phyloP scores from a whole-genome alignment of 208 protist genomes.

The Vickermania spadyakhi region DNA sequence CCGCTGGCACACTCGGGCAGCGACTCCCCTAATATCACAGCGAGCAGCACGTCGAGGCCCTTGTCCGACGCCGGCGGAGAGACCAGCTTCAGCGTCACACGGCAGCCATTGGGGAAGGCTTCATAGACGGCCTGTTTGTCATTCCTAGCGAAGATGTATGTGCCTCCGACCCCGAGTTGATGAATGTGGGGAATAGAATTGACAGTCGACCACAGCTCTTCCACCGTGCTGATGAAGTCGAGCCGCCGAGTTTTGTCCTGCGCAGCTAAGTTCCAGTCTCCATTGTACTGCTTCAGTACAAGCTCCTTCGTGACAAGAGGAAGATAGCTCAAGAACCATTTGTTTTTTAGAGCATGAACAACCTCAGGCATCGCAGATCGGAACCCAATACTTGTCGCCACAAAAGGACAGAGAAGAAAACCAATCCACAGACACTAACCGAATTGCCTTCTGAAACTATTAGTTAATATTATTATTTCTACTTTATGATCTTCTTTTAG shows the following conservation, averaged over 20 bases:
- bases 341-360: constrained; percentile 60
- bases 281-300: constrained; percentile 67
- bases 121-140: constrained; percentile 84
- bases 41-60: constrained; percentile 58
- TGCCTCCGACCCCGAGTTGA: constrained; percentile 67
- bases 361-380: constrained; percentile 4
- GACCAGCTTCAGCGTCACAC: constrained; percentile 64
- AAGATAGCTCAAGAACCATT: constrained; percentile 83
- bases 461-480: too few species aligned
- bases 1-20: constrained; percentile 27
- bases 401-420: too few species aligned
- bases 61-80: constrained; percentile 46
- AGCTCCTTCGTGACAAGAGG: constrained; percentile 57
- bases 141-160: constrained; percentile 74
- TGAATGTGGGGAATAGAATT: constrained; percentile 84
- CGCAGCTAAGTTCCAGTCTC: constrained; percentile 79
- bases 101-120: constrained; percentile 74
- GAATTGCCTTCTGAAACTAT: too few species aligned
- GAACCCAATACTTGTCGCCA: too few species aligned
- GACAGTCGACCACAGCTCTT: constrained; percentile 86
- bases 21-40: constrained; percentile 64
- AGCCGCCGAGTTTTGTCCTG: constrained; percentile 59
- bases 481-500: too few species aligned
- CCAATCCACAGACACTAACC: too few species aligned
- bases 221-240: constrained; percentile 77